Evolutionary conservation across 257 asterid species (phyloP).

Genomic region (Coffea canephora): DNA sequence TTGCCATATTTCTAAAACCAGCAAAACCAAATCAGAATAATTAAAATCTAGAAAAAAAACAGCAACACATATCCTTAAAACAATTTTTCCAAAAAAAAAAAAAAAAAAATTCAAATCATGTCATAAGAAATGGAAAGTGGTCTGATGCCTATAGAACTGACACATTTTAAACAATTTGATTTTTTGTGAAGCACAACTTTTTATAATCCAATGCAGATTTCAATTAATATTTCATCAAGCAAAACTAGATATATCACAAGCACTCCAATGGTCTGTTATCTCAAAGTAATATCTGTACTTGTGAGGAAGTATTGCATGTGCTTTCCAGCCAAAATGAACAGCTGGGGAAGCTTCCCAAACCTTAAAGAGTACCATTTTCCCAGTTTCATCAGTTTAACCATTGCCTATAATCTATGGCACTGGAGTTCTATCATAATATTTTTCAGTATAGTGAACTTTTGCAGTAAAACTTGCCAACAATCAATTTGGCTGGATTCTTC

Average conservation of each 20-base stretch:
- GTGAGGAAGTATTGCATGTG: background rate
- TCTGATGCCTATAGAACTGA: background rate
- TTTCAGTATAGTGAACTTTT: background rate
- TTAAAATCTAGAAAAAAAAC: background rate
- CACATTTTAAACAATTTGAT: no score
- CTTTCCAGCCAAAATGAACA: background rate
- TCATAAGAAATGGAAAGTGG: background rate
- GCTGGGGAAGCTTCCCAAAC: background rate
- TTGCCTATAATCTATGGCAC: background rate
- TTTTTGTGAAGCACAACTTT: background rate
- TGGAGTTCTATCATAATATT: background rate
- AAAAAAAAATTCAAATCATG: background rate
- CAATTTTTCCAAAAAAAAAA: background rate
- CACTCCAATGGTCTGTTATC: background rate
- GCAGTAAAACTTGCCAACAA: background rate
- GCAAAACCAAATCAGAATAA: constrained; percentile 2
- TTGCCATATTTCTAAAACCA: constrained; percentile 23
- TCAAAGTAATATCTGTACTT: background rate
- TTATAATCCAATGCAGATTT: background rate
- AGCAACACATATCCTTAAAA: background rate
- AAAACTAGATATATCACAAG: background rate
- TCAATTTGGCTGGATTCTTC: background rate
- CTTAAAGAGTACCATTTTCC: background rate
- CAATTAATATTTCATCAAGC: background rate
- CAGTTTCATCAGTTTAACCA: background rate